Evolutionary conservation across 805 yeast species (phyloP), one percentile per base, ranked within the genome.

Genomic region (Kodamaea sagamina): DNA sequence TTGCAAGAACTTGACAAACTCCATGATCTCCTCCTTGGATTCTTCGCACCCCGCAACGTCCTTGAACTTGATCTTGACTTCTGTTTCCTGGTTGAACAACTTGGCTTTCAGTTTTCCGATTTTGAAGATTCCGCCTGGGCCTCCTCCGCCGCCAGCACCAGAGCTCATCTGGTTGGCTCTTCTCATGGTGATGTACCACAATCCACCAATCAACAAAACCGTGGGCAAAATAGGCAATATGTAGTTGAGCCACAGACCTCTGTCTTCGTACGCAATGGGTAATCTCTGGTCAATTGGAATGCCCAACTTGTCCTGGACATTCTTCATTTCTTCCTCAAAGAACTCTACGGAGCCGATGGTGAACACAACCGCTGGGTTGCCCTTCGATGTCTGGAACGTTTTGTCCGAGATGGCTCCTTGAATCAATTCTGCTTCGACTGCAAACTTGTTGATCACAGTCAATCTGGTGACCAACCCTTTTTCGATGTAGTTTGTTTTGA

Each of bases 11-110:
- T 83, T 81, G 42, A 89, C 97, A 71, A 89, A 89, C 66, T 89
- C 97, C 95, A 89, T 86, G 52, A 89, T 89, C 68, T 89, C 97
- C 59, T 84, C 92, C 59, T 89, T 89, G 13, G 96, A 93, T 64
- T 89, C 97, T 54, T 87, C 88, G 72, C 92, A 85, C 18, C 97
- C 97, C 1, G 97, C 97, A 42, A 89, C 97, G 59, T 90, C 96
- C 49, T 80, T 82, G 61, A 90, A 89, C 50, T 79, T 82, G 39
- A 87, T 81, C 56, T 86, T 86, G 47, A 89, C 86, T 49, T 86
- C 89, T 4, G 85, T 82, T 54, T 86, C 92, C 53, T 86, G 87
- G 64, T 89, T 86, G 69, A 85, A 89, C 47, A 81, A 70, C 62
- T 86, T 86, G 28, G 93, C 93, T 52, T 79, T 83, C 12, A 87